Evolutionary conservation across 164 flowering plant species (phyloP).

Genomic region (Platanus orientalis): DNA sequence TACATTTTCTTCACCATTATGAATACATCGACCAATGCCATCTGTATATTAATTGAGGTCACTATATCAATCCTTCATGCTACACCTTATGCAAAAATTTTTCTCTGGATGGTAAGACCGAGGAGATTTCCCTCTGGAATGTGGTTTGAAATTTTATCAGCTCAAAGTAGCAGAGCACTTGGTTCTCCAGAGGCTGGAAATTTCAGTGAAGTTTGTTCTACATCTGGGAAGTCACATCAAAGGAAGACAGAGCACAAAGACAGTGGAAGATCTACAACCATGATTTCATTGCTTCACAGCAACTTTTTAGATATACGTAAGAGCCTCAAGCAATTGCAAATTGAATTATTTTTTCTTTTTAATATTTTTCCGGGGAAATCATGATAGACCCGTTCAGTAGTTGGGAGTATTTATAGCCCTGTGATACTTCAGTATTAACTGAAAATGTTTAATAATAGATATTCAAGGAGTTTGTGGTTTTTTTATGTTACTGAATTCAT

Average conservation of each 20-base stretch:
- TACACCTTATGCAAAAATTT: conserved; percentile 66
- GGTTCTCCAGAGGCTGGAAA: conserved; percentile 12
- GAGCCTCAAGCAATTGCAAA: conserved; percentile 10
- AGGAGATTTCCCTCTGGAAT: conserved; percentile 85
- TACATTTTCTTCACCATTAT: conserved; percentile 81
- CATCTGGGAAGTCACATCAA: conserved; percentile 10
- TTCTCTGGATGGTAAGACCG: conserved; percentile 61
- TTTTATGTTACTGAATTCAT: no score
- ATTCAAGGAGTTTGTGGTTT: no score
- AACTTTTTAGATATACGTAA: conserved; percentile 54
- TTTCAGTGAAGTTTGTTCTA: conserved; percentile 7
- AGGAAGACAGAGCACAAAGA: conserved; percentile 12
- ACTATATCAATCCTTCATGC: conserved; percentile 67
- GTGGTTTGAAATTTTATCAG: conserved; percentile 60
- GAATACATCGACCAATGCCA: conserved; percentile 36
- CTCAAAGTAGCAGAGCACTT: conserved; percentile 17
- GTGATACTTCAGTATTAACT: no score
- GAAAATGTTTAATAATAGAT: no score
- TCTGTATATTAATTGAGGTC: conserved; percentile 50
- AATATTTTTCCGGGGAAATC: background rate
- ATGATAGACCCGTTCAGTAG: no score
- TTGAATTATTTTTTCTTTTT: background rate
- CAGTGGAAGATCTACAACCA: conserved; percentile 13
- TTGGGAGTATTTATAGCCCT: no score
- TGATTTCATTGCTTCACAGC: conserved; percentile 62